Evolutionary conservation across 1,284 basidiomycete species (phyloP), one percentile per base, ranked within the genome.

Genomic region (Exsudoporus floridanus): DNA sequence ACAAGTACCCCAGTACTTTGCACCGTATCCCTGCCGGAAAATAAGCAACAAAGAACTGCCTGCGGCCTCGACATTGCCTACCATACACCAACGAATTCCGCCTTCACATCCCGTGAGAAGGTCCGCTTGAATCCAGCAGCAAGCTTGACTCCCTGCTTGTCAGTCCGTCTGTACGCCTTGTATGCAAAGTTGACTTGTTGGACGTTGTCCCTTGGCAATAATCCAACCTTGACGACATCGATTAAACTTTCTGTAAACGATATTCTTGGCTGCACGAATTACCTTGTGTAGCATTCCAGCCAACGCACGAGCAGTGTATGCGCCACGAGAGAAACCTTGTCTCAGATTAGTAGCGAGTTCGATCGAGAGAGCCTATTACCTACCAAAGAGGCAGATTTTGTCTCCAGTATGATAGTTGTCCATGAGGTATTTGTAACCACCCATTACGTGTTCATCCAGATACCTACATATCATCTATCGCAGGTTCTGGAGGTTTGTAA

Each of bases 241-340:
- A 28, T 48, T 38, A 33, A 34, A 37, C 14, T 31, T 31, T 25
- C n/a, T 7, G 16, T 12, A 30, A 14, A 50, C 13, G 10, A 46
- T 34, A 50, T 4, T 37, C 4, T 18, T 9, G 34, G 16, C 27
- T 8, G 46, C 16, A 25, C 19, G 7, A 46, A 52, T 46, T 46
- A 77, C 79, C 68, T 72, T 84, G 55, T 71, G 58, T 21, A 83
- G 65, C 69, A 86, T 79, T 13, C 88, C 88, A 30, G 82, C 88
- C 23, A 91, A 72, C 9, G 86, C 86, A 35, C 88, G 76, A 28
- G 88, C 88, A 5, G 85, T 89, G 60, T 90, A 90, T 13, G 89
- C 85, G 3, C 88, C 88, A 28, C 88, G 79, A 46, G 85, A 88
- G 62, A 90, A 90, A 0, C 86, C 84, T 84, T 50, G 8, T 12